These are phyloP conservation scores for Dactylellina drechsleri DNA, from an alignment of 2,329 filamentous ascomycete genomes.

Conservation along the genomic window DNA sequence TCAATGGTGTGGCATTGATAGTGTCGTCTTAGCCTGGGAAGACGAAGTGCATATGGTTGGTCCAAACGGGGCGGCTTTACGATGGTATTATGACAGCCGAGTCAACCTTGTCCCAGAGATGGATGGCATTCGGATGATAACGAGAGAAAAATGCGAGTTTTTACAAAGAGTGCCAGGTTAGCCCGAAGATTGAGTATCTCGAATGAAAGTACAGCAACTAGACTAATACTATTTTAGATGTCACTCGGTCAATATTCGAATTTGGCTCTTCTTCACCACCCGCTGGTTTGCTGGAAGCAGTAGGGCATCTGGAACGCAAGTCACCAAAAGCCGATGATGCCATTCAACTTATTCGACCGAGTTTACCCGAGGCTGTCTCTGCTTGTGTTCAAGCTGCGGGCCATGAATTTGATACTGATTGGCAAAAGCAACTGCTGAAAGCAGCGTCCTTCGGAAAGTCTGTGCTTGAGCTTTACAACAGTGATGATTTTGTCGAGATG, in stretches of 20 bases:
- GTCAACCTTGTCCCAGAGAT: conserved; percentile 88
- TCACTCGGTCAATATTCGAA: conserved; percentile 88
- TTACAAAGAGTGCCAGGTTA: conserved; percentile 84
- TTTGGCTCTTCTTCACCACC: conserved; percentile 87
- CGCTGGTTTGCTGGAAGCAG: conserved; percentile 91
- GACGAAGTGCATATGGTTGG: conserved; percentile 96
- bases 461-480: conserved; percentile 95
- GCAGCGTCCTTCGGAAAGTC: conserved; percentile 98
- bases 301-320: conserved; percentile 88
- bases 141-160: conserved; percentile 95
- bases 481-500: conserved; percentile 98
- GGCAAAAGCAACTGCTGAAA: conserved; percentile 96
- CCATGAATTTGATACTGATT: conserved; percentile 86
- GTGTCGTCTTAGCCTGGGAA: conserved; percentile 93
- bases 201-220: neutral
- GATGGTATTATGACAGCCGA: conserved; percentile 88
- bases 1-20: conserved; percentile 96
- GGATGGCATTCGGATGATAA: conserved; percentile 89
- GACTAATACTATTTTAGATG: conserved; percentile 64
- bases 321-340: conserved; percentile 98
- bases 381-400: conserved; percentile 92
- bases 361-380: conserved; percentile 90
- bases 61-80: conserved; percentile 77
- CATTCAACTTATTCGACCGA: conserved; percentile 89
- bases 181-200: conserved; percentile 33